These are phyloP conservation scores for Gynochthodes officinalis DNA, from an alignment of 257 asterid genomes.

Conservation along the genomic window DNA sequence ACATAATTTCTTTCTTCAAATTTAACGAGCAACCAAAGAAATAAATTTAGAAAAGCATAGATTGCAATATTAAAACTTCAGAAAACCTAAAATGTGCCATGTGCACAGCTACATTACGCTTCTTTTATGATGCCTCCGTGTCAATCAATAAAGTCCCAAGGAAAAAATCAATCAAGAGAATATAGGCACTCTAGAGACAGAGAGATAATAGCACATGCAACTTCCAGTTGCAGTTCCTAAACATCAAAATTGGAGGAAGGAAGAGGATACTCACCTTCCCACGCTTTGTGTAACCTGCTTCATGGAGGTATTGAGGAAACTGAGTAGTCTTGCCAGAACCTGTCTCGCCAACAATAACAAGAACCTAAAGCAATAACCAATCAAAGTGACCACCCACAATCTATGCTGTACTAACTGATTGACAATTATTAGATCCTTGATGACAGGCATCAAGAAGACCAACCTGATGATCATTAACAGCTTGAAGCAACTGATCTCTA, in stretches of 20 bases:
- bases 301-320: conserved; percentile 94
- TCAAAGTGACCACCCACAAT: conserved; percentile 1
- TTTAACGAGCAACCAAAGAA: background rate
- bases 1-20: too few relatives aligned
- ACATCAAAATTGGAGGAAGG: background rate
- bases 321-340: conserved; percentile 97
- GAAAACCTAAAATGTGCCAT: too few relatives aligned
- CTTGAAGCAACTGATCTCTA: conserved; percentile 74
- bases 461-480: conserved; percentile 77
- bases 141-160: background rate
- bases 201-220: background rate
- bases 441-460: conserved; percentile 15
- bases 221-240: background rate
- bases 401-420: background rate
- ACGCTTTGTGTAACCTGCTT: conserved; percentile 73
- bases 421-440: background rate
- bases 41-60: too few relatives aligned
- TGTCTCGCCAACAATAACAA: conserved; percentile 94
- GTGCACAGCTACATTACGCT: background rate
- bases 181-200: background rate
- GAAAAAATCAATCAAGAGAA: background rate
- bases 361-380: conserved; percentile 50
- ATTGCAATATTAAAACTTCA: background rate
- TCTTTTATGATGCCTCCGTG: background rate
- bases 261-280: conserved; percentile 51